phyloP scores from a whole-genome alignment of 345 rosid species.

The Cardiospermum halicacabum region DNA sequence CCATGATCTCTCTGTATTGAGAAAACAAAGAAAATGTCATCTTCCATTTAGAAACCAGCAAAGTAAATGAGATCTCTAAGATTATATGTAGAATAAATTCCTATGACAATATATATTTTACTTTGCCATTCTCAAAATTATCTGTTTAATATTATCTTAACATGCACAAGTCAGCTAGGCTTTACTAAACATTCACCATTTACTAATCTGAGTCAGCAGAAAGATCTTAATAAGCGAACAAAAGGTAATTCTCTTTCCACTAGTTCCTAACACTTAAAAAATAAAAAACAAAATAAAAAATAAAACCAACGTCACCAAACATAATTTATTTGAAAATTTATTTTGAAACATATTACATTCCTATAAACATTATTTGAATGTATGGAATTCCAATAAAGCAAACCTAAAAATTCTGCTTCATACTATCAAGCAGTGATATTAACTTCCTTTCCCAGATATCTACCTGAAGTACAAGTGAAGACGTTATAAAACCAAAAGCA shows the following conservation, averaged over 20 bases:
- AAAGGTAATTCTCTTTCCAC: not conserved
- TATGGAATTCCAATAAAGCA: not conserved
- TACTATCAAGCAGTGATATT: conserved; percentile 6
- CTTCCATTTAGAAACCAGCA: not conserved
- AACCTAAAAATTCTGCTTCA: not conserved
- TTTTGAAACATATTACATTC: too few species aligned
- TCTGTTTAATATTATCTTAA: too few species aligned
- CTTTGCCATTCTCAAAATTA: not conserved
- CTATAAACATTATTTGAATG: not conserved
- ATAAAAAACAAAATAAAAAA: too few species aligned
- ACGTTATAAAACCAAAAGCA: conserved; percentile 86
- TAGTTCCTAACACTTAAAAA: not conserved
- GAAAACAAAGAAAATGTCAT: conserved; percentile 6
- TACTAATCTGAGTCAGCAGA: not conserved
- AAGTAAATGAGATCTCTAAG: not conserved
- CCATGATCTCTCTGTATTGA: conserved; percentile 56
- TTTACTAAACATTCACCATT: not conserved
- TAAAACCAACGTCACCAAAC: too few species aligned
- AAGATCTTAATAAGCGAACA: not conserved
- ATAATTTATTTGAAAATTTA: too few species aligned
- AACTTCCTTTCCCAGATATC: not conserved
- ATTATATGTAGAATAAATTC: not conserved
- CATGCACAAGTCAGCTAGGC: not conserved
- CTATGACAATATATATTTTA: not conserved
- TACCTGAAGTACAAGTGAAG: conserved; percentile 78